Conservation (phyloP, 306 rosid genomes). For the Acacia crassicarpa region DNA sequence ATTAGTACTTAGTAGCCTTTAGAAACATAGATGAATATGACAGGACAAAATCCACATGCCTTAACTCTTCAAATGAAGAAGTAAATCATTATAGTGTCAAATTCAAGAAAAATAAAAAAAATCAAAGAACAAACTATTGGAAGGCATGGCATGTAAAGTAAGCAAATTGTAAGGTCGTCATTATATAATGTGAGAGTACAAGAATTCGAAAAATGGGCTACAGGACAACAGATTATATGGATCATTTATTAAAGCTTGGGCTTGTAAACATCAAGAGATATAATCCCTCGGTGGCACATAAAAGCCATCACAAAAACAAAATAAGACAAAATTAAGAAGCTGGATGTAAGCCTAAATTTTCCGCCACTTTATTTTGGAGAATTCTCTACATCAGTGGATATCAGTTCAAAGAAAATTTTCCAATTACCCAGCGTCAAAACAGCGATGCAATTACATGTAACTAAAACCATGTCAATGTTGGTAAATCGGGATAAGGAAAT, state of each 20-base stretch:
- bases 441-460: neutral
- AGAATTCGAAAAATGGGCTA: neutral
- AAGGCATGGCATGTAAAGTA: neutral
- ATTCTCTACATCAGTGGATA: neutral
- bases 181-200: neutral
- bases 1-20: neutral
- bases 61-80: neutral
- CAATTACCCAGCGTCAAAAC: neutral
- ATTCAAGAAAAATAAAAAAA: neutral
- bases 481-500: neutral
- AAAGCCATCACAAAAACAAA: neutral
- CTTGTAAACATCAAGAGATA: neutral
- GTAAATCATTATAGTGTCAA: neutral
- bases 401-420: neutral
- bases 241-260: neutral
- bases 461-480: neutral
- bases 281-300: neutral
- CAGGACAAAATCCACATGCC: neutral
- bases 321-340: neutral
- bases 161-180: neutral
- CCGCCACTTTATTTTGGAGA: neutral
- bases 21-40: neutral
- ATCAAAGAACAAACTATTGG: neutral
- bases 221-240: neutral
- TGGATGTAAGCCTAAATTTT: neutral